Evolutionary conservation across 2,329 filamentous ascomycete genomes (phyloP), one percentile per base, ranked within the genome.

Genomic region (Nemania abortiva): DNA sequence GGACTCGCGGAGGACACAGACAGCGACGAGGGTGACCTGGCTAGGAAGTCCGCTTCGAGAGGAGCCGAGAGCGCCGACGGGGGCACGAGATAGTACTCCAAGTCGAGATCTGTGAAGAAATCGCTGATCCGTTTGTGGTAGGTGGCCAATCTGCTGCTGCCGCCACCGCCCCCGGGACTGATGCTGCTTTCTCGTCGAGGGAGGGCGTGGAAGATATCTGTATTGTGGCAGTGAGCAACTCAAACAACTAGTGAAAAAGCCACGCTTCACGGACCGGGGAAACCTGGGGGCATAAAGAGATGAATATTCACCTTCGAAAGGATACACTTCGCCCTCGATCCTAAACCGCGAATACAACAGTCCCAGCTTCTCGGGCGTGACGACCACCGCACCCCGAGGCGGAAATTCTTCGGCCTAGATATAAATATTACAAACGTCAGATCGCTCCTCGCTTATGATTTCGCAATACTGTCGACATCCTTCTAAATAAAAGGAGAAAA

Each of bases 361-460:
- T 15, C 88, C 85, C 83, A 97, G 87, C 81, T 96, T 96, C 5
- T 88, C 82, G 0, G 94, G 93, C 0, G 91, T 88, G 42, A 97
- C 85, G 50, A 96, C 92, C 18, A 95, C 82, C 39, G 87, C 91
- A 58, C 87, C 86, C 70, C 86, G 88, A 0, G 92, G 91, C 55
- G 89, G 83, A 76, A 90, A 91, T 72, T 93, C 87, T 65, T 92
- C 88, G 72, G 93, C 90, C 89, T 91, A 55, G 22, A 39, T 39
- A 31, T 22, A 34, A 24, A 45, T n/a, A 29, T 29, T 24, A 29
- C 18, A 54, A 42, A 45, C 7, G 29, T 63, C 39, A 55, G 45
- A 15, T 66, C 47, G 54, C 34, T 49, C 27, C 27, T 9, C 18
- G 6, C 45, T 31, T 11, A 18, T 37, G 3, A n/a, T 31, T 9